Evolutionary conservation across 345 rosid species (phyloP), one percentile per base, ranked within the genome.

Genomic region (Hevea brasiliensis): DNA sequence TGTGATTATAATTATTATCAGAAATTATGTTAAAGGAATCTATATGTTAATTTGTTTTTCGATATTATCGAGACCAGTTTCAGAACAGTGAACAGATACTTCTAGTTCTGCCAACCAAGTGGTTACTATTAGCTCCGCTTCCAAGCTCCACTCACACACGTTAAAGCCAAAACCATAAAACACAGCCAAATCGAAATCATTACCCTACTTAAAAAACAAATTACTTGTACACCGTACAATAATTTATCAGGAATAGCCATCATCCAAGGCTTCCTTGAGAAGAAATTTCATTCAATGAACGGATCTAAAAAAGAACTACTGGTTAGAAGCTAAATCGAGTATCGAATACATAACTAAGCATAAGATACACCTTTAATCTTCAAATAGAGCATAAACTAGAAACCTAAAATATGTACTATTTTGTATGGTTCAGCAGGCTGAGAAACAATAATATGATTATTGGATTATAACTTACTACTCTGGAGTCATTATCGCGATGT

Each of bases 391-490:
- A 57, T 42, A 24, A 42, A 56, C 4, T 32, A 32, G 2, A 32
- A 32, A 32, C 37, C 37, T 32, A 32, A 32, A 15, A 63, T 5
- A 32, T n/a, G n/a, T n/a, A 62, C 21, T 21, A n/a, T 61, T 37
- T 37, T n/a, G 27, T 40, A n/a, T 7, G 4, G 65, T 35, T 61
- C 17, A 61, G 47, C 51, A 8, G 26, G 41, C 7, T 32, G 37
- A 32, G 41, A 32, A 63, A 63, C 26, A 42, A 63, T 41, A 63
- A 10, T 14, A 10, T 17, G n/a, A 48, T 15, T 29, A 13, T 7
- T 32, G 47, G 50, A 61, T 14, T 11, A 50, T 1, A 61, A 72
- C 75, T 61, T 50, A 61, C 68, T 72, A 72, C 50, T 72, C 75
- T 2, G 75, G 75, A 61, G 56, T 72, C 75, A 72, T 72, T 32